Percentiles rank a stretch among this genome's conserved stretches.
phyloP scores from a whole-genome alignment of 495 filamentous ascomycete genomes.

The Letharia columbiana region DNA sequence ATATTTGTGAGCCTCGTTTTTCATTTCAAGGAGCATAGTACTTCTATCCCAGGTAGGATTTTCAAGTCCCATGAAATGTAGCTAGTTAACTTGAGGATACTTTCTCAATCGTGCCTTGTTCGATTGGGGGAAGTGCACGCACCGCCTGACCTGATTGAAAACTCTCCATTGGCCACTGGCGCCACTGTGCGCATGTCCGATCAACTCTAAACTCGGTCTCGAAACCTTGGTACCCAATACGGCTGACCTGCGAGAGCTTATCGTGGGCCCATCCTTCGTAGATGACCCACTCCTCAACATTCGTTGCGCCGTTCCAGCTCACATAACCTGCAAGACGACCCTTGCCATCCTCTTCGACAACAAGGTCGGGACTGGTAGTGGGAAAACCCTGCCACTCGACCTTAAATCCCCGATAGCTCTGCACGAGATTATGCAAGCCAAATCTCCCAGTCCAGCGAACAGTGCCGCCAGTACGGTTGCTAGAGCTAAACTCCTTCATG shows the following conservation, averaged over 20 bases:
- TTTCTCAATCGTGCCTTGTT: neutral
- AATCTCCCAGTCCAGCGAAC: constrained; percentile 34
- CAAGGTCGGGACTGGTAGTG: constrained; percentile 32
- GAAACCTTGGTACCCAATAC: constrained; percentile 15
- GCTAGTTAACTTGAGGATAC: too few relatives aligned
- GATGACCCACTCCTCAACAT: constrained; percentile 33
- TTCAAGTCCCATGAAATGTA: too few relatives aligned
- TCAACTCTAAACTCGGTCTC: constrained; percentile 15
- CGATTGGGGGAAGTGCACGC: neutral
- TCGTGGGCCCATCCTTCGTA: constrained; percentile 21
- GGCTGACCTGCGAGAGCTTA: constrained; percentile 12
- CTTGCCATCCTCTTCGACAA: constrained; percentile 21
- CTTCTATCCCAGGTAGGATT: too few relatives aligned
- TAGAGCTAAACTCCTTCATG: constrained; percentile 39
- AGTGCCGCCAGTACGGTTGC: constrained; percentile 22
- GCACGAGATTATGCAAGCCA: constrained; percentile 33
- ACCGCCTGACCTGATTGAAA: constrained; percentile 3
- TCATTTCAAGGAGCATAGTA: too few relatives aligned
- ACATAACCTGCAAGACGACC: constrained; percentile 25
- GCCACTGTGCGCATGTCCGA: constrained; percentile 7
- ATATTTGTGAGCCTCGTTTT: too few relatives aligned
- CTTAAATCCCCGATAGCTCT: constrained; percentile 38
- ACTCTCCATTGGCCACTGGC: neutral
- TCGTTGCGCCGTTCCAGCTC: constrained; percentile 40
- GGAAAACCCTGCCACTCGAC: constrained; percentile 36